A percentile compares a stretch with the other conserved stretches of the same genome.
Evolutionary conservation across 2,329 filamentous ascomycete genomes (phyloP).

Genomic region (Plectosphaerella plurivora): DNA sequence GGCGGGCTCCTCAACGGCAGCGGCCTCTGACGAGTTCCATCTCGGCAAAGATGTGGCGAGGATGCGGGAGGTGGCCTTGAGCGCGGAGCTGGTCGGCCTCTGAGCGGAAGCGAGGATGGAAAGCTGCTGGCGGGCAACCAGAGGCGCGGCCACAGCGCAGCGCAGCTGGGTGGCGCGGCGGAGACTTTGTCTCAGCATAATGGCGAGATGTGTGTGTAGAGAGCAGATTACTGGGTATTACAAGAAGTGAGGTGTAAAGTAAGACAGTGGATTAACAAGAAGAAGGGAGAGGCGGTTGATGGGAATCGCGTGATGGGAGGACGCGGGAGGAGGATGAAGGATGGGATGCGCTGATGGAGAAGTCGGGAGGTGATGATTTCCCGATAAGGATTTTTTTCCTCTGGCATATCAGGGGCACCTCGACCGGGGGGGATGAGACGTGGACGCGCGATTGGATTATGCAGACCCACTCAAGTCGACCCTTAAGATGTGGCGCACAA

Average conservation of each 20-base stretch:
- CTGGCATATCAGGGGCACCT: constrained; percentile 4
- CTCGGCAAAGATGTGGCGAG: constrained; percentile 5
- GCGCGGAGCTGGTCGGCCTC: constrained; percentile 5
- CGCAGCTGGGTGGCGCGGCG: constrained; percentile 33
- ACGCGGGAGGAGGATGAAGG: not conserved
- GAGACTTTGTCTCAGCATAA: constrained; percentile 22
- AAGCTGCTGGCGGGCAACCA: constrained; percentile 7
- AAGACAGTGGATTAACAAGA: not conserved
- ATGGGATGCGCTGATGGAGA: not conserved
- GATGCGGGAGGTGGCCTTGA: constrained; percentile 5
- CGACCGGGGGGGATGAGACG: too few species aligned
- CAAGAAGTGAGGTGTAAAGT: not conserved
- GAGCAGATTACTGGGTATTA: constrained; percentile 1
- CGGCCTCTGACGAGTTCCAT: constrained; percentile 35
- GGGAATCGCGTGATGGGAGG: not conserved
- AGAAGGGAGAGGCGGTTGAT: not conserved
- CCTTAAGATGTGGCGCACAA: too few species aligned
- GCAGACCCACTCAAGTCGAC: too few species aligned
- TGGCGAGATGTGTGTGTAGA: not conserved
- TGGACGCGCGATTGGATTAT: too few species aligned
- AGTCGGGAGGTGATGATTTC: constrained; percentile 17
- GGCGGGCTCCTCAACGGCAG: constrained; percentile 16
- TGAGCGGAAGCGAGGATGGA: constrained; percentile 8
- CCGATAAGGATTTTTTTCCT: constrained; percentile 14
- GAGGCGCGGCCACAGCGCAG: constrained; percentile 14